Evolutionary conservation across 441 rosid genomes (phyloP).

Genomic region (Brassica hybrid): DNA sequence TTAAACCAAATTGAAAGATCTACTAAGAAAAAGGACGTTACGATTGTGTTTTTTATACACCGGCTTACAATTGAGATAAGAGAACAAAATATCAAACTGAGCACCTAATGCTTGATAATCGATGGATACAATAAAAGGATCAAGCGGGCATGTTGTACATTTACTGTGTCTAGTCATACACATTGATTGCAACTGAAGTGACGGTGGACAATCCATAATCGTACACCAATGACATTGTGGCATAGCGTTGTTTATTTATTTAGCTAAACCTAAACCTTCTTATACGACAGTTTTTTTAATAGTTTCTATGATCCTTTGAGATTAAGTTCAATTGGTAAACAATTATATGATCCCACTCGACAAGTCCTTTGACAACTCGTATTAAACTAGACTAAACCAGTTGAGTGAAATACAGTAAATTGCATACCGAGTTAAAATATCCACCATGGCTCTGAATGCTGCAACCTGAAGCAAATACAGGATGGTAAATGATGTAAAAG

Average conservation of each 20-base stretch:
- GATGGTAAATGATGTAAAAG: constrained; percentile 21
- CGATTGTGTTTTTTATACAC: background rate
- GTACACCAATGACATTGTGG: constrained; percentile 18
- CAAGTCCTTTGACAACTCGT: constrained; percentile 3
- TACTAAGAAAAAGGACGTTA: constrained; percentile 24
- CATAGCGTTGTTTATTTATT: constrained; percentile 14
- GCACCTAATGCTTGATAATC: constrained; percentile 3
- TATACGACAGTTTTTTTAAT: background rate
- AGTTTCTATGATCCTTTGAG: background rate
- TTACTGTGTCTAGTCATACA: constrained; percentile 25
- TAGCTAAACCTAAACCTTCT: constrained; percentile 1
- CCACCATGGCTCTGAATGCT: constrained; percentile 99
- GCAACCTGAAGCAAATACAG: constrained; percentile 78
- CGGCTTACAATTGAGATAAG: constrained; percentile 1
- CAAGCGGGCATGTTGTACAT: constrained; percentile 12
- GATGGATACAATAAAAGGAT: background rate
- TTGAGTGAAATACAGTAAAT: constrained; percentile 18
- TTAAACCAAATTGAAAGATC: constrained; percentile 39
- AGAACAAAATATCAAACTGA: constrained; percentile 5
- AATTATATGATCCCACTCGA: constrained; percentile 11
- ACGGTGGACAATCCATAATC: constrained; percentile 20
- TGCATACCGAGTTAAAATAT: constrained; percentile 92
- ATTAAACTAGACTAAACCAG: background rate
- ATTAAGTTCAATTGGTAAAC: constrained; percentile 3
- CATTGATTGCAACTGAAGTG: constrained; percentile 28